Conservation (phyloP, 352 stramenopile species). For the Proteromonas lacertae region DNA sequence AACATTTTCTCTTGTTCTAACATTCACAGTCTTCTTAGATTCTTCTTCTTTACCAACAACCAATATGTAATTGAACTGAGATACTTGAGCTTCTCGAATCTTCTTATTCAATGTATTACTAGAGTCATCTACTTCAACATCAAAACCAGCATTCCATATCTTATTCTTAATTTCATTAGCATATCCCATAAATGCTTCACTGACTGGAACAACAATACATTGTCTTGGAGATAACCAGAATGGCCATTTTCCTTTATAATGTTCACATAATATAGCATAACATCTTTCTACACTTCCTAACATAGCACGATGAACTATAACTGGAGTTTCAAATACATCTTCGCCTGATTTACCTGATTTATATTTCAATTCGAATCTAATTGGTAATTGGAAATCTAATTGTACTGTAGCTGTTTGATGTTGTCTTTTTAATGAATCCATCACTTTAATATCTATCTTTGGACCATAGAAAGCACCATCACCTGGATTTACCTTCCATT, state of each 20-base stretch:
- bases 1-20: constrained; percentile 63
- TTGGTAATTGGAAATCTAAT: constrained; percentile 90
- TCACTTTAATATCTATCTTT: constrained; percentile 97
- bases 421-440: constrained; percentile 71
- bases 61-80: constrained; percentile 92
- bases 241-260: constrained; percentile 88
- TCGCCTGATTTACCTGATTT: constrained; percentile 20
- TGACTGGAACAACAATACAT: constrained; percentile 73
- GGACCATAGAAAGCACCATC: constrained; percentile 94
- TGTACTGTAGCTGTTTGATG: constrained; percentile 92
- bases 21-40: constrained; percentile 47
- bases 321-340: constrained; percentile 41
- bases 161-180: constrained; percentile 33
- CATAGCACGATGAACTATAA: constrained; percentile 92
- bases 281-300: constrained; percentile 84
- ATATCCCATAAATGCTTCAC: constrained; percentile 63
- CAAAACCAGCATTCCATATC: constrained; percentile 63
- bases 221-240: constrained; percentile 86
- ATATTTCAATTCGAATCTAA: constrained; percentile 81
- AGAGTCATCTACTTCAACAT: constrained; percentile 68
- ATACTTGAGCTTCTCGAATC: constrained; percentile 70
- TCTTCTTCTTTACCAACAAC: constrained; percentile 68
- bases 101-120: constrained; percentile 92
- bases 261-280: constrained; percentile 83
- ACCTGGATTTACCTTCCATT: constrained; percentile 77